Base-by-base conservation (phyloP, 768 basidiomycete species). In the Pleurotus eryngii region DNA sequence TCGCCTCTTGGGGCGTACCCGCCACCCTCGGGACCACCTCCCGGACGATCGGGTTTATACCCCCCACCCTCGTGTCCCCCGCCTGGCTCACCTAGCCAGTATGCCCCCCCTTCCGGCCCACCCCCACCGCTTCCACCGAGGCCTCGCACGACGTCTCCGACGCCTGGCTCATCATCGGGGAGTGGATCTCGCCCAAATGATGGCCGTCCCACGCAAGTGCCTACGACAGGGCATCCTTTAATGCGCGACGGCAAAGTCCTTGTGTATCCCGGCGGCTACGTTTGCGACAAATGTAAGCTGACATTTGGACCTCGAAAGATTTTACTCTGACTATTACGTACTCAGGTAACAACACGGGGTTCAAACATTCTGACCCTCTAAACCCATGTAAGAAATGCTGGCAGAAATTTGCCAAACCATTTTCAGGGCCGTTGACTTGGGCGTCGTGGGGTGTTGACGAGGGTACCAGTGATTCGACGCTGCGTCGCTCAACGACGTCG, bases 311-410 rank as follows among this genome's bases (percentile, higher is more conserved):
- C 30, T 35, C 30, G 30, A 35, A 35, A 35, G 30, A 35, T 35
- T 35, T 35, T 35, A 11, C 30, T 35, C 30, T 35, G 8, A 35
- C 30, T 11, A 35, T 11, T 35, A 35, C 30, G 22, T 20, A n/a
- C 40, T 17, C 57, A 92, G 90, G 90, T 63, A 74, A 74, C 39
- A 92, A 93, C 67, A 82, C 80, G 0, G 90, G 91, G 2, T 92
- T 85, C 71, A 90, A 89, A 68, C 74, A 79, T 57, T 74, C 72
- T 38, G 88, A 92, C 67, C 87, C 88, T 0, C 66, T 75, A 1
- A 74, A 83, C 56, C 87, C 90, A 5, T 92, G 91, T 65, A 74
- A 76, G 57, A 81, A 80, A 56, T 93, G 92, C 72, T 93, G 90
- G 91, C 72, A 77, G 5, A 85, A 84, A 61, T 86, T 86, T 68